Conservation (phyloP, 768 basidiomycete genomes). For the Calvatia gigantea region DNA sequence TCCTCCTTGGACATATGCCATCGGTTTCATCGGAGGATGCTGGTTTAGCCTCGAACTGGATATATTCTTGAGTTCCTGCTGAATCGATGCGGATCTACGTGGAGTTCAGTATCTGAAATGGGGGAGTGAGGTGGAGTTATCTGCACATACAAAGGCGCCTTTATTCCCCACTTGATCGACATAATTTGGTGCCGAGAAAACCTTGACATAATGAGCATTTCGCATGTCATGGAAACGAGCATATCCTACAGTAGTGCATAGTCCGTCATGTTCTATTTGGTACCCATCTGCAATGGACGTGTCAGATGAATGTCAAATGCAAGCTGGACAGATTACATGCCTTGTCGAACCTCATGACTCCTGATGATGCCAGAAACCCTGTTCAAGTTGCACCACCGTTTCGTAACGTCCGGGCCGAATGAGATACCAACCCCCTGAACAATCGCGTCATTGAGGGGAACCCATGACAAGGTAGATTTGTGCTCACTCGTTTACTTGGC, state of each 20-base stretch:
- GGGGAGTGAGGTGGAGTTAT: not conserved
- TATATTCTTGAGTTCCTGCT: slow-evolving; percentile 67
- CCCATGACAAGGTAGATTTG: not conserved
- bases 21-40: slow-evolving; percentile 91
- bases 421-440: slow-evolving; percentile 89
- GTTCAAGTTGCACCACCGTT: slow-evolving; percentile 84
- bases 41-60: slow-evolving; percentile 79
- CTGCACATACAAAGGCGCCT: slow-evolving; percentile 75
- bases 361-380: slow-evolving; percentile 86
- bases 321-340: slow-evolving; percentile 30
- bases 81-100: slow-evolving; percentile 83
- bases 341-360: slow-evolving; percentile 95
- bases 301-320: not conserved
- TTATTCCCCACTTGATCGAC: slow-evolving; percentile 91
- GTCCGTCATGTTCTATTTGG: slow-evolving; percentile 89
- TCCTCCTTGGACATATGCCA: slow-evolving; percentile 80
- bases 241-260: slow-evolving; percentile 80
- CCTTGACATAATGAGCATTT: slow-evolving; percentile 36
- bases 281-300: slow-evolving; percentile 68
- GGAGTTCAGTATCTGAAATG: slow-evolving; percentile 4
- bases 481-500: slow-evolving; percentile 87
- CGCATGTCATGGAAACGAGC: not conserved
- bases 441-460: not conserved
- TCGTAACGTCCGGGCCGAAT: slow-evolving; percentile 94
- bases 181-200: slow-evolving; percentile 95